Percentiles rank a stretch among this genome's conserved stretches.
These are phyloP conservation scores for Aegilops sharonensis DNA, from an alignment of 176 grass and related monocot species.

Conservation along the genomic window DNA sequence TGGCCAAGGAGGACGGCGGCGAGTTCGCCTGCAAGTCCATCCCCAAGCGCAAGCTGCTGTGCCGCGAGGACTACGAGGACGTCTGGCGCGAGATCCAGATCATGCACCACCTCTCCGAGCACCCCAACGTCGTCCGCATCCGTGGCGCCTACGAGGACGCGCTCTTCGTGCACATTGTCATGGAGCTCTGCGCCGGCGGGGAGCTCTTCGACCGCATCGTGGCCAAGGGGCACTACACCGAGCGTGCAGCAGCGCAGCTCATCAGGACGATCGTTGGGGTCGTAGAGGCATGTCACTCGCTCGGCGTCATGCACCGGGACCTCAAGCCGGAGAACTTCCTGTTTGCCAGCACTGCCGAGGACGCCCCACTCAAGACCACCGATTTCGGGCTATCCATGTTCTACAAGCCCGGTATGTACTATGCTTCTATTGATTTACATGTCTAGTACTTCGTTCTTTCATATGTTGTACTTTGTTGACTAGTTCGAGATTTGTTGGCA, in stretches of 20 bases:
- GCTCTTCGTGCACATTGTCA: slow-evolving; percentile 94
- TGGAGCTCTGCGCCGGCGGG: slow-evolving; percentile 93
- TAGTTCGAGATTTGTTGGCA: background rate
- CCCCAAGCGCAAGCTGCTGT: slow-evolving; percentile 92
- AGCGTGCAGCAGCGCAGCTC: slow-evolving; percentile 71
- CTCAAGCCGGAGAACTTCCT: slow-evolving; percentile 99
- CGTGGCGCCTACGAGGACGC: slow-evolving; percentile 85
- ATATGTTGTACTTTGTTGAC: background rate
- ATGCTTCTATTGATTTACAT: slow-evolving; percentile 1
- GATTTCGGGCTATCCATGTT: slow-evolving; percentile 97
- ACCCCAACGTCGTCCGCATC: slow-evolving; percentile 85
- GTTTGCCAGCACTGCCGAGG: slow-evolving; percentile 64
- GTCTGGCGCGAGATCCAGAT: slow-evolving; percentile 98
- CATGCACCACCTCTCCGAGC: slow-evolving; percentile 97
- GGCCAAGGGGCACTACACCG: slow-evolving; percentile 88
- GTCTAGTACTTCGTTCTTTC: slow-evolving; percentile 3
- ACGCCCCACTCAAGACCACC: slow-evolving; percentile 89
- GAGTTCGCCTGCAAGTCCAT: slow-evolving; percentile 98
- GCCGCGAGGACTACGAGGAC: slow-evolving; percentile 90
- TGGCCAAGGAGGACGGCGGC: slow-evolving; percentile 58
- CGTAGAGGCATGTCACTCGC: slow-evolving; percentile 92
- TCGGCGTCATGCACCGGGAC: slow-evolving; percentile 94
- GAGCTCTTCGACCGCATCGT: slow-evolving; percentile 98
- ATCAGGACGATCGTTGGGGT: slow-evolving; percentile 86
- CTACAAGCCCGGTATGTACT: slow-evolving; percentile 75